phyloP scores from a whole-genome alignment of 2,329 filamentous ascomycete species.

The Apiospora saccharicola region DNA sequence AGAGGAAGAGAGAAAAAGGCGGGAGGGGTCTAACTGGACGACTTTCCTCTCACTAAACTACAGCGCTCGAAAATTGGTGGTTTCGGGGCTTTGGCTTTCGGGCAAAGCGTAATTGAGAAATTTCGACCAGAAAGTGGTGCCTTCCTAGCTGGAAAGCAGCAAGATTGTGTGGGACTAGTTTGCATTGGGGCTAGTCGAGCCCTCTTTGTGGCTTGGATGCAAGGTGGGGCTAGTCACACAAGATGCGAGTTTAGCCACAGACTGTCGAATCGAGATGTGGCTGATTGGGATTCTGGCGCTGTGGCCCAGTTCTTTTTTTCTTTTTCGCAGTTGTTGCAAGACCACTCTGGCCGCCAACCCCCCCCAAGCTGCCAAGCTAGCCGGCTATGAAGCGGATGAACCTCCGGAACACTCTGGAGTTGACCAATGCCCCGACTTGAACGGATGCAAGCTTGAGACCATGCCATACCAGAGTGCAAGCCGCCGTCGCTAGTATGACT shows the following conservation, averaged over 20 bases:
- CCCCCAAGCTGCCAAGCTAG: conserved; percentile 17
- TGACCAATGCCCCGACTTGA: not conserved
- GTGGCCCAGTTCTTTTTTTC: not conserved
- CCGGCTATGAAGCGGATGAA: not conserved
- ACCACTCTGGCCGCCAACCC: not conserved
- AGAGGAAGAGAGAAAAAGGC: conserved; percentile 21
- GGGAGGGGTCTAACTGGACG: conserved; percentile 23
- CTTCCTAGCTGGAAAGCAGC: conserved; percentile 18
- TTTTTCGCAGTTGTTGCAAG: not conserved
- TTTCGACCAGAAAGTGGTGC: conserved; percentile 24
- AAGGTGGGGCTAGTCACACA: not conserved
- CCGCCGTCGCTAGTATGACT: conserved; percentile 9
- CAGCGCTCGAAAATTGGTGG: conserved; percentile 24
- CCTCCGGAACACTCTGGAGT: conserved; percentile 1
- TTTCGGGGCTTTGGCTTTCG: conserved; percentile 19
- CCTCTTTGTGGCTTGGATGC: conserved; percentile 19
- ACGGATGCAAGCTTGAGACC: conserved; percentile 5
- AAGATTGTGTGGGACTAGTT: conserved; percentile 24
- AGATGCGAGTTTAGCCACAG: not conserved
- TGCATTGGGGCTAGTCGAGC: conserved; percentile 22
- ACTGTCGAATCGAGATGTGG: not conserved
- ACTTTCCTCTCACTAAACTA: conserved; percentile 23
- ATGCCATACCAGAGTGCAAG: conserved; percentile 9
- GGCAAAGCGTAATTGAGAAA: conserved; percentile 20
- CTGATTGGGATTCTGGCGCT: not conserved